Evolutionary conservation across 2,329 filamentous ascomycete species (phyloP).

Genomic region (Parastagonospora avenae): DNA sequence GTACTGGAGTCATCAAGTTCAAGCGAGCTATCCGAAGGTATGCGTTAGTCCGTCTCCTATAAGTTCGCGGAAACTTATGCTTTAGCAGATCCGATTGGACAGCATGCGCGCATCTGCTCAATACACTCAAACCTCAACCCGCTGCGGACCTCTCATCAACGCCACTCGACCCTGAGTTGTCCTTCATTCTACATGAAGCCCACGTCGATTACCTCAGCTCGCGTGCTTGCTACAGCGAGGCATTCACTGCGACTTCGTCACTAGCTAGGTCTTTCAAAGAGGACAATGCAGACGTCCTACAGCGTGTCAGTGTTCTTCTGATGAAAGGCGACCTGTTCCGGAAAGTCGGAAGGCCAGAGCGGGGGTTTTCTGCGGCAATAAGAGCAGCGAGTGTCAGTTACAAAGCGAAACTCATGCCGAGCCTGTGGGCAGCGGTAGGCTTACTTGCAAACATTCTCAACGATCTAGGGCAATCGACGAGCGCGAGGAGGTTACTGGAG

Average conservation of each 20-base stretch:
- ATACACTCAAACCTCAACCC: constrained; percentile 61
- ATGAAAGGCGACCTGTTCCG: constrained; percentile 74
- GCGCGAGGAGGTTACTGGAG: constrained; percentile 67
- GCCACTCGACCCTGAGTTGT: constrained; percentile 62
- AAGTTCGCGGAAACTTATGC: background rate
- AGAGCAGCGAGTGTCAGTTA: constrained; percentile 76
- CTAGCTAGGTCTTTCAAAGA: constrained; percentile 58
- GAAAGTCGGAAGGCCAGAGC: constrained; percentile 69
- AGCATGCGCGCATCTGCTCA: constrained; percentile 62
- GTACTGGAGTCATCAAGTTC: constrained; percentile 69
- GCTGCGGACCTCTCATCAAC: constrained; percentile 44
- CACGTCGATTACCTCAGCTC: constrained; percentile 65
- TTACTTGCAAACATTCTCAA: constrained; percentile 71
- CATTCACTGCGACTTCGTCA: constrained; percentile 60
- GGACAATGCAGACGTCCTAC: constrained; percentile 66
- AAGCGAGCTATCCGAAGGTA: constrained; percentile 64
- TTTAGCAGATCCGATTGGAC: constrained; percentile 58
- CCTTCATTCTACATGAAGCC: constrained; percentile 63
- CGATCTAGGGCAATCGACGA: constrained; percentile 71
- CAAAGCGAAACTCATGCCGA: constrained; percentile 69
- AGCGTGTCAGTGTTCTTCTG: constrained; percentile 73
- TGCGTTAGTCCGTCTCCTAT: constrained; percentile 13
- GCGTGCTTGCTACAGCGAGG: constrained; percentile 57
- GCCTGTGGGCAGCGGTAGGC: constrained; percentile 74
- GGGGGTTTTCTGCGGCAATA: constrained; percentile 77